These are phyloP conservation scores for Breynia disticha DNA, from an alignment of 441 rosid species.

Conservation along the genomic window DNA sequence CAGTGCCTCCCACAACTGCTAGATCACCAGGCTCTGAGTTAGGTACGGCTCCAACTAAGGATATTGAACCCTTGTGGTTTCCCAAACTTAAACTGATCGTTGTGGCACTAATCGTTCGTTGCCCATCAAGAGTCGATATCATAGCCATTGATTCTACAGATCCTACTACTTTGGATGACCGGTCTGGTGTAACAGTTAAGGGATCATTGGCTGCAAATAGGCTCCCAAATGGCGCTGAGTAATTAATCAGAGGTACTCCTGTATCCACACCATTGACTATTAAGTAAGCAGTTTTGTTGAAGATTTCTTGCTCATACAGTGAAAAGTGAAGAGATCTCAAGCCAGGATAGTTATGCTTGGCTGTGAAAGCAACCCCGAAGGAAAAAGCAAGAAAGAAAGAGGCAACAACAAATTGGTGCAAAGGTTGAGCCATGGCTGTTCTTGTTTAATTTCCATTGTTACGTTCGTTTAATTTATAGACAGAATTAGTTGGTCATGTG, in stretches of 20 bases:
- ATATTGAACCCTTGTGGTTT: constrained; percentile 29
- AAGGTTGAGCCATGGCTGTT: constrained; percentile 19
- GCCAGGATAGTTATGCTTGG: constrained; percentile 9
- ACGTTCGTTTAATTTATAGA: no score
- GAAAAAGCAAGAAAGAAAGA: constrained; percentile 8
- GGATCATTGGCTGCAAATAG: constrained; percentile 26
- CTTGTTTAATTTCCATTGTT: no score
- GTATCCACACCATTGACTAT: constrained; percentile 26
- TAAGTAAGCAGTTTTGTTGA: constrained; percentile 28
- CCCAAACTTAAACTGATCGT: constrained; percentile 22
- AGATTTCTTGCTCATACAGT: constrained; percentile 30
- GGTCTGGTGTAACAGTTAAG: constrained; percentile 20
- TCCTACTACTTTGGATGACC: constrained; percentile 22
- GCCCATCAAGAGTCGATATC: constrained; percentile 25
- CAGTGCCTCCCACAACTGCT: constrained; percentile 35
- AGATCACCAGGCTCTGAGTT: constrained; percentile 29
- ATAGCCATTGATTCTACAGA: constrained; percentile 25
- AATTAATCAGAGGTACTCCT: constrained; percentile 15
- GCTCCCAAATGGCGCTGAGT: constrained; percentile 31
- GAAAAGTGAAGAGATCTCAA: constrained; percentile 28
- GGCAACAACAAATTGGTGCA: constrained; percentile 6
- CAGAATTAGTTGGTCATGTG: no score
- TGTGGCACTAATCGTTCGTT: constrained; percentile 21
- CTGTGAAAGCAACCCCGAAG: constrained; percentile 8
- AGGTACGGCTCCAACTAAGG: constrained; percentile 27